phyloP scores from a whole-genome alignment of 2,329 filamentous ascomycete genomes.

The Pestalotiopsis fici region DNA sequence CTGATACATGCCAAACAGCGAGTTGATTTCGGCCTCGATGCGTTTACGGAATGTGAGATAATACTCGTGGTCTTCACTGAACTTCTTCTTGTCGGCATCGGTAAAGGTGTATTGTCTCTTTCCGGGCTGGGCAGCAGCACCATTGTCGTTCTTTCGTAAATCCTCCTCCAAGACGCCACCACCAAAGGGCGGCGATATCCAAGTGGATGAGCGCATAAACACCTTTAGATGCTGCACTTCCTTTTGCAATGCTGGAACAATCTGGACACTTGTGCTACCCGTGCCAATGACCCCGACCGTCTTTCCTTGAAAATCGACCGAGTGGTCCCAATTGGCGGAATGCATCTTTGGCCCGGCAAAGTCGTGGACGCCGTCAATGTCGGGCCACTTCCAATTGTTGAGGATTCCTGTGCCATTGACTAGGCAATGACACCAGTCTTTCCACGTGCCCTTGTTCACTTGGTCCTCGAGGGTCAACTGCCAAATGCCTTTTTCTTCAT shows the following conservation, averaged over 20 bases:
- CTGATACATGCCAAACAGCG: slow-evolving; percentile 41
- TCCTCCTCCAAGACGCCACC: slow-evolving; percentile 27
- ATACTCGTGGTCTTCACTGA: slow-evolving; percentile 39
- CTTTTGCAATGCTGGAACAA: slow-evolving; percentile 2
- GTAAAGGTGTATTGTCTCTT: slow-evolving; percentile 41
- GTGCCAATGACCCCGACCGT: slow-evolving; percentile 4
- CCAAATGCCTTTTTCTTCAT: slow-evolving; percentile 41
- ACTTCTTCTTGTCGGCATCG: slow-evolving; percentile 37
- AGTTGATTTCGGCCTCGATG: slow-evolving; percentile 44
- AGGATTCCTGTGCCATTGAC: slow-evolving; percentile 50
- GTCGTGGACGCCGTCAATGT: slow-evolving; percentile 47
- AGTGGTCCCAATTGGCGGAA: slow-evolving; percentile 52
- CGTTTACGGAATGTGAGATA: slow-evolving; percentile 42
- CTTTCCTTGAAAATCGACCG: slow-evolving; percentile 6
- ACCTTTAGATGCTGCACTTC: slow-evolving; percentile 17
- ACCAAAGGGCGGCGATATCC: slow-evolving; percentile 21
- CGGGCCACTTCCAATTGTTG: slow-evolving; percentile 53
- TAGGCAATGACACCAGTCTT: slow-evolving; percentile 47
- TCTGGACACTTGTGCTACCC: slow-evolving; percentile 3
- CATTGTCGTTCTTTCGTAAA: slow-evolving; percentile 21
- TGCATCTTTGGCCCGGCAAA: slow-evolving; percentile 57
- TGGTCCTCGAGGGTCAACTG: slow-evolving; percentile 25
- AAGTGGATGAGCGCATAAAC: slow-evolving; percentile 26
- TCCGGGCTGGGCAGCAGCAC: slow-evolving; percentile 27
- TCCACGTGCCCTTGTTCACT: slow-evolving; percentile 15